Evolutionary conservation across 1,139 yeast genomes (phyloP), one percentile per base, ranked within the genome.

Genomic region (Suhomyces guaymorum): DNA sequence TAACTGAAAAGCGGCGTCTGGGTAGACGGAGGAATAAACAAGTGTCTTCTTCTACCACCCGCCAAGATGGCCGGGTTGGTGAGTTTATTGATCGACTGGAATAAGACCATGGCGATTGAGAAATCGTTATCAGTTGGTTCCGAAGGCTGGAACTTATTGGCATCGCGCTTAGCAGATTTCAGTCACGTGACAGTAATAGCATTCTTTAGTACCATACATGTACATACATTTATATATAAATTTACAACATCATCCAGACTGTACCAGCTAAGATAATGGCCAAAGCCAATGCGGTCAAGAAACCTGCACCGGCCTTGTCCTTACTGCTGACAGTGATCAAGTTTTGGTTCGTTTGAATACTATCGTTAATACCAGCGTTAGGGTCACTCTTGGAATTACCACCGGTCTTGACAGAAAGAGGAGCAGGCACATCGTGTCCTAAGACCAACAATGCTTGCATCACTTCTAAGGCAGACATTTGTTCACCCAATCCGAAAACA

Each of bases 401-500:
- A 44, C 90, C 90, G 30, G 68, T 58, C 3, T 52, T 48, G 12
- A 75, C 70, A 7, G 85, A 79, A 41, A 66, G 78, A 21, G 85
- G 89, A 40, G 78, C 73, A 15, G 73, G 78, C 43, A 68, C 69
- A 23, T 73, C 63, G 35, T 70, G 59, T 15, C 29, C 20, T 18
- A 39, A 35, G 5, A 77, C 77, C 54, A 80, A 65, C 35, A 83
- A 68, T 47, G 75, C 81, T 47, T 81, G 84, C 54, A 89, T 74
- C 4, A 78, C 78, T 56, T 89, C 97, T 39, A 89, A 66, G 0
- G 97, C 95, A 31, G 80, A 61, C 85, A 90, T 86, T 59, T 90
- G 96, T 61, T 90, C 97, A 44, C 97, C 97, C 25, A 90, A 71
- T n/a, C 97, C 97, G 49, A 76, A 89, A 32, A 50, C 57, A 3